Conservation (phyloP, 352 stramenopile species). For the Pythium brassicae region DNA sequence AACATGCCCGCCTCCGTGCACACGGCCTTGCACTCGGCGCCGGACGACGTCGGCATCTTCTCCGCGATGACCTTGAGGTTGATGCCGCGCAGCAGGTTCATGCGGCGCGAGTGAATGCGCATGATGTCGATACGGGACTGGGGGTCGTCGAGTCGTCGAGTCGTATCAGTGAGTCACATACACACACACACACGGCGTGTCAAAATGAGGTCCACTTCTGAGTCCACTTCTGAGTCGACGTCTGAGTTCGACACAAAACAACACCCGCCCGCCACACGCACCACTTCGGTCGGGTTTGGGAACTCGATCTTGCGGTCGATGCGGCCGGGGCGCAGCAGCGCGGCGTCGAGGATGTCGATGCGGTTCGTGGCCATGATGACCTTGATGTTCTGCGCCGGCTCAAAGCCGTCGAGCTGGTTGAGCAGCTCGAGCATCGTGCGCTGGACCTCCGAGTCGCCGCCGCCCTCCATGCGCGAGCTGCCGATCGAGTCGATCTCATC, state of each 20-base stretch:
- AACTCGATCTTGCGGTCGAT: constrained; percentile 99
- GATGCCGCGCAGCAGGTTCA: constrained; percentile 99
- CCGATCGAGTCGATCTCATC: constrained; percentile 99
- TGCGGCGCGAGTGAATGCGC: constrained; percentile 98
- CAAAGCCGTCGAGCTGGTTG: constrained; percentile 98
- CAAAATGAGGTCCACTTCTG: no score
- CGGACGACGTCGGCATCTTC: constrained; percentile 97
- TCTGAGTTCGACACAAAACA: no score
- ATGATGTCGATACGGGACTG: constrained; percentile 96
- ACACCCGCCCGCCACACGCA: constrained; percentile 18
- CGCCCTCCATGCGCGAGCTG: constrained; percentile 88
- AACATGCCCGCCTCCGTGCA: constrained; percentile 99
- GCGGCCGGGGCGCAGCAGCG: constrained; percentile 94
- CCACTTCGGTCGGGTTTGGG: constrained; percentile 95
- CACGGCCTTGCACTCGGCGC: constrained; percentile 99
- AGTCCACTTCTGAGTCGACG: no score
- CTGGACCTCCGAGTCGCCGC: constrained; percentile 98
- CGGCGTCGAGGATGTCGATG: constrained; percentile 98
- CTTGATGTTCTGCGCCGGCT: constrained; percentile 98
- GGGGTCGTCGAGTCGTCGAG: no score
- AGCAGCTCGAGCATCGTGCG: constrained; percentile 99
- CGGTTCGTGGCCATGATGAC: constrained; percentile 99
- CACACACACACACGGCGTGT: no score
- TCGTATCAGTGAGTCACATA: background rate
- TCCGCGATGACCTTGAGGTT: constrained; percentile 97